Evolutionary conservation across 306 rosid species (phyloP), one percentile per base, ranked within the genome.

Genomic region (Cicer bijugum): DNA sequence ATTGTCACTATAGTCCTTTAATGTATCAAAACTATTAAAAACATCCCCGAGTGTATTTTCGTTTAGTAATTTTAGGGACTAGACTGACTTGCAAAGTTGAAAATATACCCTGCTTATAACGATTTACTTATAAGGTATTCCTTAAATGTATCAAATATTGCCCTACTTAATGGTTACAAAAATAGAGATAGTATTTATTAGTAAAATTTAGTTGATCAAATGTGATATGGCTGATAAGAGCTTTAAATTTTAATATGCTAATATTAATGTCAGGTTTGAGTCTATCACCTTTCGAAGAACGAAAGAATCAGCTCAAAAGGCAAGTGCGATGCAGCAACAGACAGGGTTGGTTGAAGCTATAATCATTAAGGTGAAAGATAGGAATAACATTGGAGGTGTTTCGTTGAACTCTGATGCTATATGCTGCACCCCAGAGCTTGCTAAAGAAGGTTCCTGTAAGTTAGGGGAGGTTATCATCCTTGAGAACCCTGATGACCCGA

Each of bases 291-390:
- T 90, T 72, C 84, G 79, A 56, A 84, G 92, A 74, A 86, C 88
- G 39, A 79, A 84, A 79, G 85, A 87, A 69, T 86, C 90, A 71
- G 85, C 84, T 56, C 79, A 75, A 38, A 76, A 60, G 84, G 82
- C 85, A 74, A 86, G 86, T 75, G 81, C 75, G 20, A 90, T 87
- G 96, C 96, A 90, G 77, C 88, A 84, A 78, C 86, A 82, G 64
- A 87, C 90, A 59, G 90, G 91, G 63, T 82, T 89, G 80, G 90
- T 89, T 45, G 96, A 87, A 79, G 92, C 96, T 70, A 84, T 87
- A 51, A 76, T 85, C 67, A 80, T 87, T 14, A 88, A 79, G 80
- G 88, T 85, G 46, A 85, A 15, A 67, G 92, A 89, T 71, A 79
- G 88, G 85, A 85, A 71, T 48, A 82, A 81, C 81, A 87, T 85